phyloP scores from a whole-genome alignment of 1,284 basidiomycete genomes.

The Ustilago tritici region DNA sequence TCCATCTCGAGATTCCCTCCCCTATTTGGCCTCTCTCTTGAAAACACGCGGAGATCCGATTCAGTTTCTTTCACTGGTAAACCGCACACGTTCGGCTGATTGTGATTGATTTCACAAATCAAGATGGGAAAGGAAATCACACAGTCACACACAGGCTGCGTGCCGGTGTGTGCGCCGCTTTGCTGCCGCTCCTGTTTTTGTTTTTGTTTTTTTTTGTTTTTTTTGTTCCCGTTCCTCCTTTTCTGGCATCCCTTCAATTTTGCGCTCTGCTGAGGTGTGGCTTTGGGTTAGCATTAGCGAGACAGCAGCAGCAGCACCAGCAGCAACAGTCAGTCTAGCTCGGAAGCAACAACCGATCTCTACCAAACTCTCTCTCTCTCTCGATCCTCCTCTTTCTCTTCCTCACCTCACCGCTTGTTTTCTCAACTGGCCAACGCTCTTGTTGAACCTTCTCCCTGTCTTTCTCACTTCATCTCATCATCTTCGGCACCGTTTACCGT shows the following conservation, averaged over 20 bases:
- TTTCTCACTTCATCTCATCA: constrained; percentile 3
- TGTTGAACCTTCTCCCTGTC: background rate
- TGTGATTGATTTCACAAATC: constrained; percentile 1
- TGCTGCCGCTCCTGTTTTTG: background rate
- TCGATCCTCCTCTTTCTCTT: constrained; percentile 11
- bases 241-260: background rate
- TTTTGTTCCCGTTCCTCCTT: constrained; percentile 2
- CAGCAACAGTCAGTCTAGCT: background rate
- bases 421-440: constrained; percentile 14
- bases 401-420: constrained; percentile 9
- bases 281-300: background rate
- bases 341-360: constrained; percentile 4
- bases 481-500: background rate
- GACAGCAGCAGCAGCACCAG: background rate
- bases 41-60: constrained; percentile 5
- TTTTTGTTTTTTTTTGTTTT: background rate
- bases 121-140: background rate
- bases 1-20: background rate
- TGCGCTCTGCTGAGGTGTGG: background rate
- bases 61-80: background rate
- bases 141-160: background rate
- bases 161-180: background rate
- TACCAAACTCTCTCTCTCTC: constrained; percentile 7
- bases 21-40: constrained; percentile 10
- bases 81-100: constrained; percentile 13